Conservation (phyloP, 371 early-diverging fungal species). For the Smittium culicis region DNA sequence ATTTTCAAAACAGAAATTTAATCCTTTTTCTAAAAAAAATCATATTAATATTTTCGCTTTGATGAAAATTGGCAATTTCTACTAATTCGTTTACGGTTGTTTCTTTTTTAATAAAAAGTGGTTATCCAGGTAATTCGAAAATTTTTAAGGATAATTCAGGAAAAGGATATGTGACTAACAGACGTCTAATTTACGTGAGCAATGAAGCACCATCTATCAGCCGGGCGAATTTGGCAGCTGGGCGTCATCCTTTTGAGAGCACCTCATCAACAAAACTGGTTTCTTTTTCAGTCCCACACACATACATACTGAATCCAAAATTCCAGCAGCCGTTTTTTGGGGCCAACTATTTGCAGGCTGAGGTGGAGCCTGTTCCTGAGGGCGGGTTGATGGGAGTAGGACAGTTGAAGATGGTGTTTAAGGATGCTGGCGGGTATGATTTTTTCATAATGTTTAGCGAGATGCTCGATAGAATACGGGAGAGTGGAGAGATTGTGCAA, state of each 20-base stretch:
- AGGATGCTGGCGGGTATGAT: constrained; percentile 6
- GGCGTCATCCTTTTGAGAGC: too few relatives aligned
- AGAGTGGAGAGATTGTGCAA: background rate
- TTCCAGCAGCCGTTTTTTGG: constrained; percentile 9
- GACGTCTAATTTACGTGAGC: constrained; percentile 2
- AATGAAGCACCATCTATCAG: background rate
- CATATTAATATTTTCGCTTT: too few relatives aligned
- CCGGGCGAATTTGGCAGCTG: too few relatives aligned
- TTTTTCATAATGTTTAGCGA: background rate
- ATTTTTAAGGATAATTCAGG: background rate
- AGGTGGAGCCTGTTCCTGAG: constrained; percentile 7
- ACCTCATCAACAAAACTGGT: background rate
- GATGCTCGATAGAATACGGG: constrained; percentile 8
- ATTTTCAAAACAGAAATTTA: too few relatives aligned
- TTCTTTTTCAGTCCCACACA: constrained; percentile 6
- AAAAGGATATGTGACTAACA: constrained; percentile 4
- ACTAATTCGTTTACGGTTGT: too few relatives aligned
- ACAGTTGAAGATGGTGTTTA: constrained; percentile 4
- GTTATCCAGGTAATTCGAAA: constrained; percentile 4
- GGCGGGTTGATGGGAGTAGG: background rate
- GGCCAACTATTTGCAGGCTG: constrained; percentile 7
- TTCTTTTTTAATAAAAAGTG: constrained; percentile 2
- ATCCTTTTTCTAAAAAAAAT: too few relatives aligned
- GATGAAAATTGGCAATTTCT: too few relatives aligned
- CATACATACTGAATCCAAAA: background rate